Base-by-base conservation (phyloP, 2,329 filamentous ascomycete genomes). In the Exophiala viscosa region DNA sequence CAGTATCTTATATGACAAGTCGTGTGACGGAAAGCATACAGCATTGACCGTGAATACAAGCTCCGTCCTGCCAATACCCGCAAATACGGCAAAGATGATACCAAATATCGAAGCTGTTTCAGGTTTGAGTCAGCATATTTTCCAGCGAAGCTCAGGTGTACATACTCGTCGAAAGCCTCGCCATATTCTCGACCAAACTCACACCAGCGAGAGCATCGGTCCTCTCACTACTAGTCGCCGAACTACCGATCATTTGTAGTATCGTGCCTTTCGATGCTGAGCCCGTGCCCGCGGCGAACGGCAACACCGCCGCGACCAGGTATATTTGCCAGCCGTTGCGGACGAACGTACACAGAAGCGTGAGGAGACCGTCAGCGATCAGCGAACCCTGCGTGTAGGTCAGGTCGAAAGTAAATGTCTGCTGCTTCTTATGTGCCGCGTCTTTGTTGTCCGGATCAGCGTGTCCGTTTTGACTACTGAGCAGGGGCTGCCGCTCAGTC, bases 261-360 rank as follows among this genome's bases (percentile, higher is more conserved):
- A 88, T 87, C n/a, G 85, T 83, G 0, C 85, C 86, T 59, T 88
- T 89, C 1, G 84, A 83, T 0, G 85, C 83, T 0, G 84, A 79
- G 0, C 84, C 85, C 0, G 85, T 85, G 0, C 86, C 86, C 0
- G 85, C 85, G 0, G 83, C 84, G 28, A 88, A 80, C 0, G 86
- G 86, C 0, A 89, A 73, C 1, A 88, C 64, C 20, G 81, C 77
- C 0, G 83, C 83, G 1, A 85, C 79, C 0, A 87, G 67, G 61
- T 86, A 88, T 42, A 88, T 81, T 59, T 89, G 85, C 83, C 84
- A 88, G 1, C 77, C 76, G 43, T 80, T 54, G 0, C 77, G 81
- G 0, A 84, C 82, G 57, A 87, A 84, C 0, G 81, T 79, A 0
- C 83, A 80, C 0, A 82, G 71, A 1, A 79, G 79, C 0, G 86